Base-by-base conservation (phyloP, 352 stramenopile genomes). In the Phytopythium montanum region DNA sequence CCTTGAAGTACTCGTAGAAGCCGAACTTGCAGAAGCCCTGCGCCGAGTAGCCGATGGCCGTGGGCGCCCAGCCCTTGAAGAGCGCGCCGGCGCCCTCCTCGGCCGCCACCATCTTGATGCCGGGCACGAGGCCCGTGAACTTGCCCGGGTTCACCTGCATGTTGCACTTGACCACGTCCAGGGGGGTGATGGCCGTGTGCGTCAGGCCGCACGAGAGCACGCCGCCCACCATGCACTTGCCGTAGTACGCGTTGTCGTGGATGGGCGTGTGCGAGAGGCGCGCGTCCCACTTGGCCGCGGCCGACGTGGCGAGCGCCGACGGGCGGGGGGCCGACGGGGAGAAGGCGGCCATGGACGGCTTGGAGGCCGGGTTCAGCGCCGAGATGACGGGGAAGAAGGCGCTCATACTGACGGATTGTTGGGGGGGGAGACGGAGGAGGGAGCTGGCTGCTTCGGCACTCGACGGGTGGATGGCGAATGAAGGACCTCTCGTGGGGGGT, bases 1-100 rank as follows among this genome's bases (percentile, higher is more conserved):
- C 90, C 86, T 98, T 98, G 76, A 98, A 98, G 82, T 95, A 91
- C 80, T 98, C 93, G 75, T 98, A 97, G 64, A 98, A 91, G 26
- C 93, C 93, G 70, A 98, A 98, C 80, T 97, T 97, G 79, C 84
- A 96, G 59, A 96, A 72, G 34, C 89, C 89, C 76, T 97, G 90
- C 13, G 75, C 66, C 54, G 87, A 96, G 80, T 98, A 98, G 21
- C 93, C 93, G 62, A 98, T 85, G 29, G 89, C 81, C 14, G 93
- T 98, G 12, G 93, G 92, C 25, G 88, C 78, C 90, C 89, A 97
- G 50, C 93, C 93, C 77, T 97, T 97, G 74, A 88, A 96, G 33
- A 97, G 72, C 49, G 84, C 89, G 18, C 67, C 41, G 21, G 76
- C 33, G 42, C 91, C 91, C 71, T 97, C 88, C 74, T 97, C 89